These are phyloP conservation scores for Monosporascus sp. DNA, from an alignment of 2,329 filamentous ascomycete species.

Conservation along the genomic window DNA sequence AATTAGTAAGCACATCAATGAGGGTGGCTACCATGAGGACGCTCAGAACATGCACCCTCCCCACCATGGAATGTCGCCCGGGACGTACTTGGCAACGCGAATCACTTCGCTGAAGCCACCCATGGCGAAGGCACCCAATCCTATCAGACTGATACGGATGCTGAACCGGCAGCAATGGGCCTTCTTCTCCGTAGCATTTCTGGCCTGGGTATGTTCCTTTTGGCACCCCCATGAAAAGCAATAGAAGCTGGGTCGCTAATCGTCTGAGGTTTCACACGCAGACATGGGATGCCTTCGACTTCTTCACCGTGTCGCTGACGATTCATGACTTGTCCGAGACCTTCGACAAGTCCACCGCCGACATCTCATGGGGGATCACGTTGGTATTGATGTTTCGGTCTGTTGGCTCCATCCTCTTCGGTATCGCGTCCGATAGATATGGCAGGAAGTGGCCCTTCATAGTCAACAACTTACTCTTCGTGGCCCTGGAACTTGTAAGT, in stretches of 20 bases:
- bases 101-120: slow-evolving; percentile 53
- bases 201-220: slow-evolving; percentile 45
- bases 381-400: slow-evolving; percentile 58
- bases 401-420: slow-evolving; percentile 49
- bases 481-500: slow-evolving; percentile 64
- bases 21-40: not conserved
- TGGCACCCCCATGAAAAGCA: not conserved
- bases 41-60: slow-evolving; percentile 31
- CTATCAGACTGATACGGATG: slow-evolving; percentile 43
- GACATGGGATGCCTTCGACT: slow-evolving; percentile 63
- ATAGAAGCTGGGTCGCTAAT: not conserved
- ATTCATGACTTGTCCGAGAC: slow-evolving; percentile 47
- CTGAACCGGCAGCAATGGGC: slow-evolving; percentile 48
- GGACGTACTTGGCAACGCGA: slow-evolving; percentile 46
- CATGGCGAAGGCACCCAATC: slow-evolving; percentile 50
- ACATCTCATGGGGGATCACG: slow-evolving; percentile 62
- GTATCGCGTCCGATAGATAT: slow-evolving; percentile 51
- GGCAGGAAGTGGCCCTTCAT: slow-evolving; percentile 69
- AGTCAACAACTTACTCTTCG: slow-evolving; percentile 68
- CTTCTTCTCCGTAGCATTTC: slow-evolving; percentile 51
- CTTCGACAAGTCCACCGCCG: slow-evolving; percentile 49
- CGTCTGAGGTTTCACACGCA: slow-evolving; percentile 18
- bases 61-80: slow-evolving; percentile 44
- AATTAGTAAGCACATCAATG: not conserved
- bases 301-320: slow-evolving; percentile 60